Conservation (phyloP, 352 stramenopile genomes). For the Globisporangium yorkense region DNA sequence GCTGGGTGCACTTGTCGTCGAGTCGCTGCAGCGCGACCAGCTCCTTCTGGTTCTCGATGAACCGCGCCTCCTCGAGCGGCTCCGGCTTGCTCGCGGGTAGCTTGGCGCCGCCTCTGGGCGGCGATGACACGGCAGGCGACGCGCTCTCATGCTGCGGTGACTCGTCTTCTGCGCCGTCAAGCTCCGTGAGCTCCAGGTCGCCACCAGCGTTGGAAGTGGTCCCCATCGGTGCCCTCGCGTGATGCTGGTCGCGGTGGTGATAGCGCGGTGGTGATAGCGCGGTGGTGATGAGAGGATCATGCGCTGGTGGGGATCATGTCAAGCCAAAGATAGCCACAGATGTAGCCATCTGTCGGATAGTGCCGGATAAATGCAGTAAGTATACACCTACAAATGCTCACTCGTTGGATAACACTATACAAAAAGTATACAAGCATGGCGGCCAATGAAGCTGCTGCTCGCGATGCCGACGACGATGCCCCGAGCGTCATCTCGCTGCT, state of each 20-base stretch:
- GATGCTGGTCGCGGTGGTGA: too few relatives aligned
- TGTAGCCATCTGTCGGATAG: too few relatives aligned
- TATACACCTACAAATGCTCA: too few relatives aligned
- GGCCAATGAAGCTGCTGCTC: too few relatives aligned
- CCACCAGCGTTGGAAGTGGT: constrained; percentile 1
- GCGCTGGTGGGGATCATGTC: too few relatives aligned
- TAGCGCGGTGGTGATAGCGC: too few relatives aligned
- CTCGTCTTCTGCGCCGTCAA: constrained; percentile 13
- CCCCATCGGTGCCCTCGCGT: constrained; percentile 1
- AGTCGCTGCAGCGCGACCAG: constrained; percentile 86
- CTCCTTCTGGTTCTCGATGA: constrained; percentile 77
- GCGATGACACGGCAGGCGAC: constrained; percentile 22
- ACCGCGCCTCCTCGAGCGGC: constrained; percentile 21
- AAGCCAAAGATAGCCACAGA: too few relatives aligned
- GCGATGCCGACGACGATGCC: background rate
- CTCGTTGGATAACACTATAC: too few relatives aligned
- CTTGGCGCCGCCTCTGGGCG: constrained; percentile 2
- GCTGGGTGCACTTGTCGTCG: constrained; percentile 84
- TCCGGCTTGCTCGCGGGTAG: constrained; percentile 24
- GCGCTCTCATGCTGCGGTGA: constrained; percentile 8
- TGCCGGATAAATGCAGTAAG: too few relatives aligned
- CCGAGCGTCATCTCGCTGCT: constrained; percentile 33
- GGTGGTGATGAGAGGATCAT: too few relatives aligned
- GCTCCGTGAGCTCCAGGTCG: constrained; percentile 25
- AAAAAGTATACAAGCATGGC: background rate